Conservation (phyloP, 225 moss, liverwort and hornwort genomes). For the Physcomitrium patens region DNA sequence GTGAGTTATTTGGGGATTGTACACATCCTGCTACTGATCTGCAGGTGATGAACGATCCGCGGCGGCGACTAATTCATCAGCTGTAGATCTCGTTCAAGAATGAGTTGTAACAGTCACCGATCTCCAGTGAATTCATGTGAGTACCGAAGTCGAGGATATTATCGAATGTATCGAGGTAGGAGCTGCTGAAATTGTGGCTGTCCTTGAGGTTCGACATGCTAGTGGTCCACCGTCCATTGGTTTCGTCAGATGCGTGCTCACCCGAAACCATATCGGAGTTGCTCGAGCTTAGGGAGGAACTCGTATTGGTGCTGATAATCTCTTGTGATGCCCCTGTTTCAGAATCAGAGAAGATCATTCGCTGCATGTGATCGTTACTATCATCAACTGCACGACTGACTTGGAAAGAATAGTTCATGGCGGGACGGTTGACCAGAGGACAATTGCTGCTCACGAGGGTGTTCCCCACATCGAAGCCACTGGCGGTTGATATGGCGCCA, state of each 20-base stretch:
- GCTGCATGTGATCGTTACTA: background rate
- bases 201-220: conserved; percentile 47
- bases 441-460: background rate
- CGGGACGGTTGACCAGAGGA: conserved; percentile 43
- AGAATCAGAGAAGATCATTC: conserved; percentile 15
- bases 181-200: conserved; percentile 37
- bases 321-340: conserved; percentile 45
- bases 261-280: conserved; percentile 48
- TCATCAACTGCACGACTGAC: background rate
- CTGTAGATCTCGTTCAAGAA: conserved; percentile 62
- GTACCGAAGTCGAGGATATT: conserved; percentile 52
- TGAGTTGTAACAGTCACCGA: conserved; percentile 54
- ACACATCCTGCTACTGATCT: no score
- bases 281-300: conserved; percentile 41
- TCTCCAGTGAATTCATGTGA: conserved; percentile 52
- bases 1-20: no score
- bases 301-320: conserved; percentile 12
- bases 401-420: conserved; percentile 5
- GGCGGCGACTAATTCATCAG: conserved; percentile 18
- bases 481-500: conserved; percentile 7
- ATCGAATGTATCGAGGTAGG: conserved; percentile 58
- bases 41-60: background rate
- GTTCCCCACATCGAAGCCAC: conserved; percentile 14
- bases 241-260: conserved; percentile 45
- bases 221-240: conserved; percentile 31